A percentile compares a stretch with the other conserved stretches of the same genome.
These are phyloP conservation scores for Starmerella apicola DNA, from an alignment of 805 yeast species.

Conservation along the genomic window DNA sequence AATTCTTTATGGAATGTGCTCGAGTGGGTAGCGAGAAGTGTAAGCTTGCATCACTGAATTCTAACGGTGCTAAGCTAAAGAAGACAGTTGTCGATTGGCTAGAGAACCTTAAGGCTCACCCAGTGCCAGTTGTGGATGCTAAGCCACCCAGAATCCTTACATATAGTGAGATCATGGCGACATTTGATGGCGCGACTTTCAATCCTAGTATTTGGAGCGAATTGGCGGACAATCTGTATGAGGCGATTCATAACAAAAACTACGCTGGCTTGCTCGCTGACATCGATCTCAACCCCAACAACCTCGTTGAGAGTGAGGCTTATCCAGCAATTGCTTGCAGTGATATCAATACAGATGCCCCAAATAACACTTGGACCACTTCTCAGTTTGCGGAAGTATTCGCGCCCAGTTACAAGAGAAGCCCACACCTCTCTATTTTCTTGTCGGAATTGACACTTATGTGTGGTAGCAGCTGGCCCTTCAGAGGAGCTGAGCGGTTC, in stretches of 20 bases:
- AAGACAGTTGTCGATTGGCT: constrained; percentile 2
- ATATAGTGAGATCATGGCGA: constrained; percentile 4
- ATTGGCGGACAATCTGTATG: constrained; percentile 13
- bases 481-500: constrained; percentile 7
- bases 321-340: constrained; percentile 7
- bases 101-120: constrained; percentile 6
- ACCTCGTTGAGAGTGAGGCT: background rate
- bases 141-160: constrained; percentile 14
- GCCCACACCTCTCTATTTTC: constrained; percentile 3
- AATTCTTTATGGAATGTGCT: constrained; percentile 12
- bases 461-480: constrained; percentile 8
- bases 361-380: constrained; percentile 2
- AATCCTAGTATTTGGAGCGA: constrained; percentile 13
- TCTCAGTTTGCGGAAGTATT: constrained; percentile 3
- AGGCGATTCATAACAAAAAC: constrained; percentile 8
- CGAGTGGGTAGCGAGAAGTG: constrained; percentile 2
- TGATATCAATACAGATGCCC: background rate
- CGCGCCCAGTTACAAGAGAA: background rate
- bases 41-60: constrained; percentile 2
- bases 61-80: constrained; percentile 5
- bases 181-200: constrained; percentile 13
- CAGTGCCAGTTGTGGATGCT: constrained; percentile 1
- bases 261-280: background rate
- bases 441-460: constrained; percentile 4
- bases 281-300: too few relatives aligned